Conservation (phyloP, 2,329 filamentous ascomycete genomes). For the Exserohilum turcica region DNA sequence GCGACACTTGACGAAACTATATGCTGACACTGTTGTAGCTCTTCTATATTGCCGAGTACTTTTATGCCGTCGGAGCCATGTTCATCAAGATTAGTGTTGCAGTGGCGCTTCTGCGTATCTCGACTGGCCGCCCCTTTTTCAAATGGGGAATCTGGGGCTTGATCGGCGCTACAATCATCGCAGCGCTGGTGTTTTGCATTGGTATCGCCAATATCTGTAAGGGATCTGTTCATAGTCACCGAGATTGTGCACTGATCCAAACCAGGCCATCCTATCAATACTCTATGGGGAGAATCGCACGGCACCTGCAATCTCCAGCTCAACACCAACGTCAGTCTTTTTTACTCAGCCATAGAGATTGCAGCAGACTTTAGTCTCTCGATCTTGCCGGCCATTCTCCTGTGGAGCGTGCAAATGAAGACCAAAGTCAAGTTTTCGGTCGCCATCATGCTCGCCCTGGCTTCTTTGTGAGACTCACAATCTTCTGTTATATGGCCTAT, state of each 20-base stretch:
- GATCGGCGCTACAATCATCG: constrained; percentile 19
- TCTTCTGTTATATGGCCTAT: not conserved
- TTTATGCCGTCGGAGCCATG: constrained; percentile 26
- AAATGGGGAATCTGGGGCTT: constrained; percentile 18
- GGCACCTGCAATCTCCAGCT: constrained; percentile 27
- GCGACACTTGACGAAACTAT: not conserved
- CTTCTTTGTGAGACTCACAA: constrained; percentile 46
- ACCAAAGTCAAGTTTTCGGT: constrained; percentile 49
- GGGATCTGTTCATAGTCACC: not conserved
- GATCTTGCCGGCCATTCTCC: constrained; percentile 23
- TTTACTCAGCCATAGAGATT: constrained; percentile 30
- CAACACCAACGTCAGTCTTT: constrained; percentile 28
- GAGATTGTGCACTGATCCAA: not conserved
- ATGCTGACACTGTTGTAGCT: constrained; percentile 5
- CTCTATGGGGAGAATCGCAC: constrained; percentile 27
- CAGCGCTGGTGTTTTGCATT: constrained; percentile 24
- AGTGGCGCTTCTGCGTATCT: constrained; percentile 26
- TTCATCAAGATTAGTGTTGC: constrained; percentile 30
- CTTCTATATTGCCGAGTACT: constrained; percentile 30
- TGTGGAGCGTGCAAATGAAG: constrained; percentile 41
- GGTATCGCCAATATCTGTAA: constrained; percentile 30
- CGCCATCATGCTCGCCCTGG: constrained; percentile 48
- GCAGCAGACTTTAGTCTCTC: constrained; percentile 27
- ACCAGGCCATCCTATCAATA: constrained; percentile 26
- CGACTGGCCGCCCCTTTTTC: constrained; percentile 16